Percentiles rank a stretch among this genome's conserved stretches.
Evolutionary conservation across 208 protist genomes (phyloP).

Genomic region (Crithidia sp.): DNA sequence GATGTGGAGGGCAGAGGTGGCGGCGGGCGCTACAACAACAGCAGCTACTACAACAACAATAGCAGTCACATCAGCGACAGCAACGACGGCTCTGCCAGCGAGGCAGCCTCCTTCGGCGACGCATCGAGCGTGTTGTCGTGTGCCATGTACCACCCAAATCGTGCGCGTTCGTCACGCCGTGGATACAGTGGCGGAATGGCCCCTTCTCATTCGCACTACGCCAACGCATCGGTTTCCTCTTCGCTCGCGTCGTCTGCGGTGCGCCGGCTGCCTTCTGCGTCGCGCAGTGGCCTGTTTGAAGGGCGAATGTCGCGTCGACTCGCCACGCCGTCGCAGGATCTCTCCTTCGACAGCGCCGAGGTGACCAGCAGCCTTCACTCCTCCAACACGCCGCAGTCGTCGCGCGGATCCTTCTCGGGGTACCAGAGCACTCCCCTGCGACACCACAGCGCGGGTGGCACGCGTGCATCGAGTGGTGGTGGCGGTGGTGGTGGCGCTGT

Average conservation of each 20-base stretch:
- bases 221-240: too few species aligned
- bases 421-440: neutral
- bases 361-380: neutral
- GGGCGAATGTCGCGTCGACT: neutral
- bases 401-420: neutral
- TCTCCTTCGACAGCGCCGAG: conserved; percentile 1
- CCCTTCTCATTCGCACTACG: too few species aligned
- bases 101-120: neutral
- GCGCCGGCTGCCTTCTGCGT: too few species aligned
- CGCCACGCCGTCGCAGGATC: neutral
- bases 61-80: neutral
- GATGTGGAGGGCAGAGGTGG: neutral
- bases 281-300: too few species aligned
- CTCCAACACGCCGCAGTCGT: neutral
- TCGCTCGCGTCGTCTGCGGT: too few species aligned
- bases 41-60: neutral
- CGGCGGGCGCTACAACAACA: neutral
- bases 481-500: too few species aligned
- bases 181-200: too few species aligned
- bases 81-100: neutral
- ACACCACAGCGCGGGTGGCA: too few species aligned
- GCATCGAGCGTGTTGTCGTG: conserved; percentile 4
- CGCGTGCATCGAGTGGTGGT: too few species aligned
- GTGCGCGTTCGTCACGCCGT: too few species aligned
- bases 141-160: conserved; percentile 1